phyloP scores from a whole-genome alignment of 345 rosid species.

The Sisymbrium altissimum region DNA sequence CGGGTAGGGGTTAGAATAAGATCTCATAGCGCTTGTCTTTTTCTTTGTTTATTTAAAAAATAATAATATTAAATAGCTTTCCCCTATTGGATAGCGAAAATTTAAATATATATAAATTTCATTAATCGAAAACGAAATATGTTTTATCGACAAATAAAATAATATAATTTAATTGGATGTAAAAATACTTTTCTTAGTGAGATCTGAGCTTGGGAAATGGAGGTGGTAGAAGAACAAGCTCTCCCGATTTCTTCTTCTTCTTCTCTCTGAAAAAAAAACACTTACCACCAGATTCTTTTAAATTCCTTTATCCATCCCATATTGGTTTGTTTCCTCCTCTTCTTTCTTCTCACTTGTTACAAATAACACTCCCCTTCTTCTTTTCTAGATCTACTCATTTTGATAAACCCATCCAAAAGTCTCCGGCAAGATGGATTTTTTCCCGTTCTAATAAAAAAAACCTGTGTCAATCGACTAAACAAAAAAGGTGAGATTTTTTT shows the following conservation, averaged over 20 bases:
- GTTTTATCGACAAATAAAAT: constrained; percentile 1
- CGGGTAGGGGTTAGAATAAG: constrained; percentile 25
- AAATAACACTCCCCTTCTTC: constrained; percentile 1
- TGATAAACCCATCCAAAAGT: constrained; percentile 2
- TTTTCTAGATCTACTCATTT: constrained; percentile 43
- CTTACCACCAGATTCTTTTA: constrained; percentile 2
- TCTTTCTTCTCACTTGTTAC: constrained; percentile 14
- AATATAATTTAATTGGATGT: background rate
- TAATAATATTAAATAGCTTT: constrained; percentile 8
- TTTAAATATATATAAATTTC: constrained; percentile 37
- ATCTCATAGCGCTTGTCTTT: constrained; percentile 35
- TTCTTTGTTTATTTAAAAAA: constrained; percentile 11
- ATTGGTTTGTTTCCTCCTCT: constrained; percentile 5
- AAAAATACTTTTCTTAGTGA: constrained; percentile 35
- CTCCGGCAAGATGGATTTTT: background rate
- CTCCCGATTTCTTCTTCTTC: constrained; percentile 27
- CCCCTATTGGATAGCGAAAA: constrained; percentile 46
- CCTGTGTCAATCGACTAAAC: constrained; percentile 5
- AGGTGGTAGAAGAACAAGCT: constrained; percentile 45
- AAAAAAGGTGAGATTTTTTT: constrained; percentile 44
- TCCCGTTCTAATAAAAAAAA: background rate
- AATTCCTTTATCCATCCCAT: constrained; percentile 11
- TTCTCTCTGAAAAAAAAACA: constrained; percentile 29
- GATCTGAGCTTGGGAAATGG: constrained; percentile 43
- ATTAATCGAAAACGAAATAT: constrained; percentile 3